Evolutionary conservation across 2,329 filamentous ascomycete species (phyloP).

Genomic region (Aureobasidium leucospermi): DNA sequence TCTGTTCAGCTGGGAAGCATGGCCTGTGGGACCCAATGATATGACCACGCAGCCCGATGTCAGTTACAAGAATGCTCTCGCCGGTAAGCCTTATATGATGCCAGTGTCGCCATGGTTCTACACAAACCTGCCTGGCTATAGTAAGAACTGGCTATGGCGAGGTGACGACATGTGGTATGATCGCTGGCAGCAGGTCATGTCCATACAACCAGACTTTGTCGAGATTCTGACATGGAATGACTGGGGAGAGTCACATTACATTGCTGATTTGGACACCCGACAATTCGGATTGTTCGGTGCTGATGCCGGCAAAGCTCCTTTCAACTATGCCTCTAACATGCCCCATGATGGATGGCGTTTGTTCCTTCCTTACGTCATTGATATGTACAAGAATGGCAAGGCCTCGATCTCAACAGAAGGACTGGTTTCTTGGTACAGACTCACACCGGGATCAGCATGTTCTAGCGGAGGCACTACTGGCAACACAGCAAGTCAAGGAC

Average conservation of each 20-base stretch:
- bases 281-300: not conserved
- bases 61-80: slow-evolving; percentile 20
- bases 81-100: slow-evolving; percentile 43
- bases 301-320: slow-evolving; percentile 32
- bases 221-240: slow-evolving; percentile 55
- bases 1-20: slow-evolving; percentile 44
- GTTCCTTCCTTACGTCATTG: slow-evolving; percentile 44
- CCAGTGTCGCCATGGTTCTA: slow-evolving; percentile 46
- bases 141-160: slow-evolving; percentile 57
- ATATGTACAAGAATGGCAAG: slow-evolving; percentile 41
- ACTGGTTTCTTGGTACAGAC: slow-evolving; percentile 40
- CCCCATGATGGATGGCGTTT: slow-evolving; percentile 46
- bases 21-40: slow-evolving; percentile 44
- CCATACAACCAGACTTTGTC: slow-evolving; percentile 45
- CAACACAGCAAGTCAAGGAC: slow-evolving; percentile 26
- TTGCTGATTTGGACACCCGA: slow-evolving; percentile 27
- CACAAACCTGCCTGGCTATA: slow-evolving; percentile 49
- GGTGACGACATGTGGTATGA: slow-evolving; percentile 56
- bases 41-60: slow-evolving; percentile 33
- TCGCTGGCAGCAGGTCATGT: slow-evolving; percentile 49
- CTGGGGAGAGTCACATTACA: slow-evolving; percentile 52
- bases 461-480: slow-evolving; percentile 32
- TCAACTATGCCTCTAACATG: slow-evolving; percentile 41
- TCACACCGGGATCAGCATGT: slow-evolving; percentile 30
- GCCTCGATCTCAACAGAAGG: slow-evolving; percentile 22